Evolutionary conservation across 2,329 filamentous ascomycete species (phyloP), one percentile per base, ranked within the genome.

Genomic region (Colletotrichum sp.): DNA sequence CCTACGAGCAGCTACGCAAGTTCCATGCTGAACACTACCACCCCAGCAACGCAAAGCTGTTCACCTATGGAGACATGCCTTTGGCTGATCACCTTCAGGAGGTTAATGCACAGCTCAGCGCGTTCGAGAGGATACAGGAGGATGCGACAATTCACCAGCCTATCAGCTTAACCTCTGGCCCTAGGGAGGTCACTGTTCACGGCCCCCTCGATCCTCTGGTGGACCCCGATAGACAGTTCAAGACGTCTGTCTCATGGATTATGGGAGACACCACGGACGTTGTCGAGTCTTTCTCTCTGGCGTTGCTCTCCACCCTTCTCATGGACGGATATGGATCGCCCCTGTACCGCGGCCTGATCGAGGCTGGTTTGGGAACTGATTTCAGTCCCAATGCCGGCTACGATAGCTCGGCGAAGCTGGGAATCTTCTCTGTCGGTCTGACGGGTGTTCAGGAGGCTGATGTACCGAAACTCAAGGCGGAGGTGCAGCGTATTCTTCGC

Each of bases 241-340:
- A 98, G 85, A 98, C 95, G 1, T 98, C 96, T 0, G 91, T 96
- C 0, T 97, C 96, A 1, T 99, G 97, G 97, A 87, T 97, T 34
- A 93, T 95, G 81, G 95, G 95, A 54, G 93, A 98, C 77, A 93
- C 94, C 0, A 90, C 92, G 2, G 91, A 99, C 78, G 89, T 97
- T 8, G 87, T 98, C 2, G 96, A 99, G 83, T 95, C 94, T 0
- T 98, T 98, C 82, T 95, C 95, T 0, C 84, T 98, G 7, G 92
- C 93, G 4, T 88, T 99, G 11, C 86, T 98, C 38, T 95, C 95
- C 6, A 95, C 93, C 3, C 86, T 99, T 18, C 85, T 99, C 12
- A 93, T 98, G 85, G 96, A 98, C 81, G 97, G 97, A 7, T 99
- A 98, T 81, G 96, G 97, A 16, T 98, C 97, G 8, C 97, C 97